These are phyloP conservation scores for Schoenoplectus tabernaemontani DNA, from an alignment of 202 grass and related monocot genomes.

Conservation along the genomic window DNA sequence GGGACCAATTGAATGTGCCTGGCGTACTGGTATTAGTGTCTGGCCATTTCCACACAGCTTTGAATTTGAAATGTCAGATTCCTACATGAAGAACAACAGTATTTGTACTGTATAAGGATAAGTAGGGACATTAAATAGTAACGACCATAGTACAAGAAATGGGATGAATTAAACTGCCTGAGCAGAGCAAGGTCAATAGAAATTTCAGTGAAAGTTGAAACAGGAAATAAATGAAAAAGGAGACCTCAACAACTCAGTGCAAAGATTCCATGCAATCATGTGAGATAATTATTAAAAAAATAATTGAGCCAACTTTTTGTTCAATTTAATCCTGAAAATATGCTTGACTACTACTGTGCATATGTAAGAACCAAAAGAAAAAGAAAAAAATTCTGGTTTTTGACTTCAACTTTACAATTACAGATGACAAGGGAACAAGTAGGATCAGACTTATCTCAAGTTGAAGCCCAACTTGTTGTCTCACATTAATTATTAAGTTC, in stretches of 20 bases:
- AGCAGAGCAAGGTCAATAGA: conserved; percentile 4
- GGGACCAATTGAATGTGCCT: conserved; percentile 7
- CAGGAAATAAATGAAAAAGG: background rate
- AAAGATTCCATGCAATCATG: conserved; percentile 14
- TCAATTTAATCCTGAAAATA: background rate
- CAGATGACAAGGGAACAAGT: no score
- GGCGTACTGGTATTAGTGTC: background rate
- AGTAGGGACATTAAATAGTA: background rate
- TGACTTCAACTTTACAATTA: no score
- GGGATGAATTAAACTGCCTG: conserved; percentile 12
- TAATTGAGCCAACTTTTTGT: background rate
- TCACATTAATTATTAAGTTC: no score
- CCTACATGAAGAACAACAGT: background rate
- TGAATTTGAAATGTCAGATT: conserved; percentile 14
- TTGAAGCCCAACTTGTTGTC: no score
- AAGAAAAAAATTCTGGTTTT: no score
- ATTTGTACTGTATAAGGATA: background rate
- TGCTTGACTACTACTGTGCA: background rate
- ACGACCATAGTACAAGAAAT: conserved; percentile 18
- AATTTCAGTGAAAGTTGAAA: conserved; percentile 14
- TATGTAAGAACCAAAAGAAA: no score
- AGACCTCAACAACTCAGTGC: background rate
- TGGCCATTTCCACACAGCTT: background rate
- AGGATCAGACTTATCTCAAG: no score
- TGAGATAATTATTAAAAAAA: background rate